Conservation (phyloP, 2,329 filamentous ascomycete species). For the Nannizziopsis barbatae region DNA sequence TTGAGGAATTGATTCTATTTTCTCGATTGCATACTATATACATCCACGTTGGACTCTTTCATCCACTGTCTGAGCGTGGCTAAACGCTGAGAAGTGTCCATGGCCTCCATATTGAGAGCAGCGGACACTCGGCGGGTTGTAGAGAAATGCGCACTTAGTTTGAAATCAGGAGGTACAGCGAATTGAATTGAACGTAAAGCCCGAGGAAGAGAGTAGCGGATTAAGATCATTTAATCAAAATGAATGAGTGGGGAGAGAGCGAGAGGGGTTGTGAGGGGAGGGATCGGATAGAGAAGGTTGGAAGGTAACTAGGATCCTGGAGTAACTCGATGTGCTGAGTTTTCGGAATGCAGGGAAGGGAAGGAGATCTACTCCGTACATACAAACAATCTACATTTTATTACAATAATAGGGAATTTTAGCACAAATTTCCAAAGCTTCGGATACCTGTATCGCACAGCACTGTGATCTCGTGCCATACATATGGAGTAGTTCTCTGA, state of each 20-base stretch:
- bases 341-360: too few relatives aligned
- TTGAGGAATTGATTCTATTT: constrained; percentile 7
- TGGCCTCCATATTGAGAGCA: constrained; percentile 58
- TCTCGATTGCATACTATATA: constrained; percentile 61
- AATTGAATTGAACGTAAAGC: constrained; percentile 1
- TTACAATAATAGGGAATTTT: too few relatives aligned
- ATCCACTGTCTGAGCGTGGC: constrained; percentile 70
- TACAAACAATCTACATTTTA: too few relatives aligned
- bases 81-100: constrained; percentile 69
- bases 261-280: background rate
- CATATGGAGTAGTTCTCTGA: too few relatives aligned
- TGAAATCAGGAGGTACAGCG: constrained; percentile 16
- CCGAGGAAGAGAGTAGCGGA: constrained; percentile 10
- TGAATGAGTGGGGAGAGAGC: background rate
- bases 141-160: constrained; percentile 29
- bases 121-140: constrained; percentile 26
- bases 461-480: too few relatives aligned
- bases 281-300: constrained; percentile 7
- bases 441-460: too few relatives aligned
- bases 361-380: too few relatives aligned
- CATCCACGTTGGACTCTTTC: constrained; percentile 73
- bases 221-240: constrained; percentile 20
- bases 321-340: background rate
- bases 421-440: too few relatives aligned
- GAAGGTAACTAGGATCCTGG: background rate